Percentiles rank a stretch among this genome's conserved stretches.
Evolutionary conservation across 2,329 filamentous ascomycete genomes (phyloP).

Genomic region (Fusarium sp.): DNA sequence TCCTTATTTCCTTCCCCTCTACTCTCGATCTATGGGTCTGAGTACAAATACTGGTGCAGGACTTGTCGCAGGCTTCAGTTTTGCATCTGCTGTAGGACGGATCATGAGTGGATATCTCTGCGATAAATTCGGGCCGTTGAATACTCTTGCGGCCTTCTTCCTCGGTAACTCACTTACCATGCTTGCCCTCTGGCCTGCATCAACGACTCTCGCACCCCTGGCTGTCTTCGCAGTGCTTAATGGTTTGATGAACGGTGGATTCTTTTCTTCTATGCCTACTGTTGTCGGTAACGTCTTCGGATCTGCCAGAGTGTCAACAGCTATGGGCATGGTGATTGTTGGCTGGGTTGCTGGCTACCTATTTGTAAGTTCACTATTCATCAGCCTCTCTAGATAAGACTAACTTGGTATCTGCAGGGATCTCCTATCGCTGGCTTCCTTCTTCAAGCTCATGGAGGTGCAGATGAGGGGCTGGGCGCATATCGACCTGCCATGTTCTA

Average conservation of each 20-base stretch:
- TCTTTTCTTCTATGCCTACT: constrained; percentile 72
- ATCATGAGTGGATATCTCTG: constrained; percentile 63
- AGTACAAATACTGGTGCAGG: constrained; percentile 62
- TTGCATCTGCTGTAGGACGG: constrained; percentile 66
- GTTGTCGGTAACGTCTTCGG: constrained; percentile 69
- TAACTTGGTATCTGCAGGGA: neutral
- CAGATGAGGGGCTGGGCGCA: constrained; percentile 57
- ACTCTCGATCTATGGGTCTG: constrained; percentile 63
- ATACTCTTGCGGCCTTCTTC: constrained; percentile 62
- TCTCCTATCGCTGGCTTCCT: constrained; percentile 68
- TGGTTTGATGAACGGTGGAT: constrained; percentile 68
- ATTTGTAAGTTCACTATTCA: constrained; percentile 52
- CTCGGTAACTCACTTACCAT: constrained; percentile 65
- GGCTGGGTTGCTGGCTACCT: constrained; percentile 70
- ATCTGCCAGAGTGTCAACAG: constrained; percentile 61
- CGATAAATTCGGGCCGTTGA: constrained; percentile 64
- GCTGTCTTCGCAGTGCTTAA: constrained; percentile 68
- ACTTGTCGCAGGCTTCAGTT: constrained; percentile 69
- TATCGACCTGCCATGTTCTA: constrained; percentile 71
- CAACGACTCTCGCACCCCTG: constrained; percentile 62
- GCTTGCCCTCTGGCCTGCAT: constrained; percentile 69
- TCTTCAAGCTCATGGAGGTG: constrained; percentile 63
- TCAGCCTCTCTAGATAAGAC: rapidly evolving
- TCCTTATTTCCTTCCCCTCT: constrained; percentile 69
- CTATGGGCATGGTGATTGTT: constrained; percentile 69